These are phyloP conservation scores for Nemania abortiva DNA, from an alignment of 2,329 filamentous ascomycete species.

Conservation along the genomic window DNA sequence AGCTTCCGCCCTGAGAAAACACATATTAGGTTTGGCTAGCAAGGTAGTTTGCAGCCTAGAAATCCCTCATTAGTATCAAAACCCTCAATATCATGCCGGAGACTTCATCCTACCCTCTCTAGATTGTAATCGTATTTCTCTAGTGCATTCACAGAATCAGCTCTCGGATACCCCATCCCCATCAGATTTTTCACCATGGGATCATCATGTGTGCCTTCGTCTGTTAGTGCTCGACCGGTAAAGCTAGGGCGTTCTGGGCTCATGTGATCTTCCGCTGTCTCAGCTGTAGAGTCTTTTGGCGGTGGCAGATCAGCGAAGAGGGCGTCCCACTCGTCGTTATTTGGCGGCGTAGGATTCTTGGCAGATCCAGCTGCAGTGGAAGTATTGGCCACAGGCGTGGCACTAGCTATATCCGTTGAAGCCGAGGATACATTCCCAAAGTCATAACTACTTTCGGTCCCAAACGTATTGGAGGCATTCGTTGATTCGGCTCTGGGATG, in stretches of 20 bases:
- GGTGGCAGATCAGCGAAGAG: constrained; percentile 87
- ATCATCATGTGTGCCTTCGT: constrained; percentile 86
- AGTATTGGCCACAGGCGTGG: constrained; percentile 54
- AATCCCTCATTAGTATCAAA: constrained; percentile 41
- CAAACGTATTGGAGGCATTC: constrained; percentile 58
- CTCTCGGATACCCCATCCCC: constrained; percentile 85
- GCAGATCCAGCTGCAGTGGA: constrained; percentile 54
- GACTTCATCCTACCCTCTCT: constrained; percentile 77
- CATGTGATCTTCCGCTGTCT: constrained; percentile 45
- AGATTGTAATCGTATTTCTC: constrained; percentile 98
- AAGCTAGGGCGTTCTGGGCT: constrained; percentile 48
- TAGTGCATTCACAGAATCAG: constrained; percentile 80
- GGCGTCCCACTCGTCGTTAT: constrained; percentile 89
- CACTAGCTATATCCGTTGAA: constrained; percentile 48
- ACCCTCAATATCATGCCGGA: constrained; percentile 32
- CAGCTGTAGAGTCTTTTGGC: constrained; percentile 52
- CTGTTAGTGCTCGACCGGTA: constrained; percentile 75
- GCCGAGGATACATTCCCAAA: constrained; percentile 62
- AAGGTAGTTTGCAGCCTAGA: constrained; percentile 67
- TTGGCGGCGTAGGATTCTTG: constrained; percentile 56
- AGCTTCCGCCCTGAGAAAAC: constrained; percentile 25
- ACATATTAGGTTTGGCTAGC: constrained; percentile 63
- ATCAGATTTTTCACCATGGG: constrained; percentile 91
- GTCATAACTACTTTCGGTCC: constrained; percentile 69
- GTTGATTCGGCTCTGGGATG: constrained; percentile 66